phyloP scores from a whole-genome alignment of 2,329 filamentous ascomycete genomes.

The Ceratocystis ficicola region DNA sequence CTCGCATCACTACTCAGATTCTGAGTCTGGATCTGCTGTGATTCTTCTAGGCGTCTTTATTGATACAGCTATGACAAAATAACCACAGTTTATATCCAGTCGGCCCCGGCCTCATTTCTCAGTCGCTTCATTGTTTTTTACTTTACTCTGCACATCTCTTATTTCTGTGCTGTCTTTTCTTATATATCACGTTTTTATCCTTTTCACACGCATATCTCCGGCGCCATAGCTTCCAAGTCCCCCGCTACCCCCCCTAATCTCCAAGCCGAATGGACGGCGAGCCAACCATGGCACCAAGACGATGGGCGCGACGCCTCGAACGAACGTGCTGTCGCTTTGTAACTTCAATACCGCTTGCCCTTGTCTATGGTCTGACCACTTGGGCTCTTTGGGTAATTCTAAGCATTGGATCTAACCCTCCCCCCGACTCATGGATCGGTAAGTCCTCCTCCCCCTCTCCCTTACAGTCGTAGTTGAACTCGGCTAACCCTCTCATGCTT shows the following conservation, averaged over 20 bases:
- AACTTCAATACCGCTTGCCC: constrained; percentile 74
- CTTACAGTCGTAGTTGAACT: neutral
- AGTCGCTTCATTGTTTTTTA: constrained; percentile 9
- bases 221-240: neutral
- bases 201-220: neutral
- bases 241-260: constrained; percentile 25
- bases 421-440: constrained; percentile 47
- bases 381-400: constrained; percentile 88
- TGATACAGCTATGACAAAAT: constrained; percentile 2
- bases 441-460: constrained; percentile 25
- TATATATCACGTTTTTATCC: neutral
- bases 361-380: constrained; percentile 80
- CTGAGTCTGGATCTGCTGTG: constrained; percentile 1
- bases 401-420: constrained; percentile 51
- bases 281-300: constrained; percentile 38
- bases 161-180: neutral
- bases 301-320: constrained; percentile 60
- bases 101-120: constrained; percentile 3
- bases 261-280: constrained; percentile 26
- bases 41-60: neutral
- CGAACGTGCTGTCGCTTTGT: constrained; percentile 68
- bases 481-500: neutral
- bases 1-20: neutral
- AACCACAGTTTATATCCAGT: neutral
- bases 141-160: too few species aligned